phyloP scores from a whole-genome alignment of 2,329 filamentous ascomycete species.

The Neobulgaria alba region DNA sequence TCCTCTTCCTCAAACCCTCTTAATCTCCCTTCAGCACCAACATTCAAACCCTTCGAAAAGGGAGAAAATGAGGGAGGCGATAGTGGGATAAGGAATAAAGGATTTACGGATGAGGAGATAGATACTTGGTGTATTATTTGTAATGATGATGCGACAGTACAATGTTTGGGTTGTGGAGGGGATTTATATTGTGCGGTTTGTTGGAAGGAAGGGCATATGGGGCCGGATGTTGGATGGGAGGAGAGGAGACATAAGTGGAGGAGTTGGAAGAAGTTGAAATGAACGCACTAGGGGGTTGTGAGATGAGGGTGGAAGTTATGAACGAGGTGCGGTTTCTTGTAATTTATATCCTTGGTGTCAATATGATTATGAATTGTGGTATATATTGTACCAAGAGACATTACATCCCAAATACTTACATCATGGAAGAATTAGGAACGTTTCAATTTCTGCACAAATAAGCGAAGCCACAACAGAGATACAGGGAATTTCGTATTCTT shows the following conservation, averaged over 20 bases:
- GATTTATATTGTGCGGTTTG: constrained; percentile 70
- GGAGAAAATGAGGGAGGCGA: constrained; percentile 10
- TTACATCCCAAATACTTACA: too few species aligned
- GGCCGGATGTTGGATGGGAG: constrained; percentile 59
- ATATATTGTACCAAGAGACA: too few species aligned
- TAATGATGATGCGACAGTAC: constrained; percentile 65
- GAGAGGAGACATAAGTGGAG: constrained; percentile 62
- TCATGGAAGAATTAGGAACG: too few species aligned
- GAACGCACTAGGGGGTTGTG: too few species aligned
- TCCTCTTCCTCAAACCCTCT: constrained; percentile 11
- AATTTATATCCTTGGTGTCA: too few species aligned
- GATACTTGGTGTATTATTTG: constrained; percentile 78
- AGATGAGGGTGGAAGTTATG: too few species aligned
- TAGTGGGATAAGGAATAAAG: constrained; percentile 12
- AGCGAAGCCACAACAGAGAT: too few species aligned
- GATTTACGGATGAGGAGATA: constrained; percentile 60
- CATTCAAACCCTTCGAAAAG: constrained; percentile 19
- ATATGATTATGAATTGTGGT: too few species aligned
- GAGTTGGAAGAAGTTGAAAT: constrained; percentile 35
- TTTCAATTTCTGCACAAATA: too few species aligned
- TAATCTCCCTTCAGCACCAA: constrained; percentile 26
- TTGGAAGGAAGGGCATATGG: constrained; percentile 74
- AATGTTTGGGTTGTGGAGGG: constrained; percentile 62
- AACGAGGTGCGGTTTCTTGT: too few species aligned
- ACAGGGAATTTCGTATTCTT: too few species aligned